phyloP scores from a whole-genome alignment of 2,329 filamentous ascomycete genomes.

The Pyrenochaeta sp. region DNA sequence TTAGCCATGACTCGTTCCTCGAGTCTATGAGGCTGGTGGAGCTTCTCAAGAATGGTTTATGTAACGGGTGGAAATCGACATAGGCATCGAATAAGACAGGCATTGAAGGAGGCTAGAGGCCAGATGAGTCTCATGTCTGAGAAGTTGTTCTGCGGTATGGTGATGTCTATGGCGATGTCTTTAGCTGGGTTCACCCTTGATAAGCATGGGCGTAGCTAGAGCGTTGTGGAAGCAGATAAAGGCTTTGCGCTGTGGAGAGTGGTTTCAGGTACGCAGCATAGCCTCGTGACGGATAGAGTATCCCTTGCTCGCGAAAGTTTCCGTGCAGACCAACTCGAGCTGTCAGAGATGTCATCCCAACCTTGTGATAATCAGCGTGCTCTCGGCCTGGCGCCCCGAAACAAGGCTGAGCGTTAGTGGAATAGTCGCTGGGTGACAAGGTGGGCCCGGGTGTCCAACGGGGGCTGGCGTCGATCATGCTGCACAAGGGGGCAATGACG shows the following conservation, averaged over 20 bases:
- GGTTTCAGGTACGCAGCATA: neutral
- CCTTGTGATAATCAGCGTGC: neutral
- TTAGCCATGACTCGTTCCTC: neutral
- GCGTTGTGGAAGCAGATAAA: neutral
- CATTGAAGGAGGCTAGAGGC: neutral
- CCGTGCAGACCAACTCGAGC: neutral
- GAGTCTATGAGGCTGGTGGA: neutral
- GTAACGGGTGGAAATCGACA: neutral
- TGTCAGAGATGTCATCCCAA: neutral
- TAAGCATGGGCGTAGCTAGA: neutral
- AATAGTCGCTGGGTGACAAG: neutral
- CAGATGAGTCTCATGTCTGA: neutral
- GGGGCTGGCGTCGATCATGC: neutral
- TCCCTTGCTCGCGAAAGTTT: neutral
- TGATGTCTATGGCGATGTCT: neutral
- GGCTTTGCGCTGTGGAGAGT: neutral
- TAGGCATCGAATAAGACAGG: neutral
- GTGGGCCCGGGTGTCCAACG: neutral
- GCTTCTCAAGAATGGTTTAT: neutral
- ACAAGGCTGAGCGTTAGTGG: slow-evolving; percentile 2
- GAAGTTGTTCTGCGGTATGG: neutral
- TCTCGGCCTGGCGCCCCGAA: neutral
- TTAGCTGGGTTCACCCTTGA: neutral
- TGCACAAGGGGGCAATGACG: slow-evolving; percentile 6
- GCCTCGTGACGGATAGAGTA: neutral